Evolutionary conservation across 768 basidiomycete genomes (phyloP), one percentile per base, ranked within the genome.

Genomic region (Gelatoporia subvermispora): DNA sequence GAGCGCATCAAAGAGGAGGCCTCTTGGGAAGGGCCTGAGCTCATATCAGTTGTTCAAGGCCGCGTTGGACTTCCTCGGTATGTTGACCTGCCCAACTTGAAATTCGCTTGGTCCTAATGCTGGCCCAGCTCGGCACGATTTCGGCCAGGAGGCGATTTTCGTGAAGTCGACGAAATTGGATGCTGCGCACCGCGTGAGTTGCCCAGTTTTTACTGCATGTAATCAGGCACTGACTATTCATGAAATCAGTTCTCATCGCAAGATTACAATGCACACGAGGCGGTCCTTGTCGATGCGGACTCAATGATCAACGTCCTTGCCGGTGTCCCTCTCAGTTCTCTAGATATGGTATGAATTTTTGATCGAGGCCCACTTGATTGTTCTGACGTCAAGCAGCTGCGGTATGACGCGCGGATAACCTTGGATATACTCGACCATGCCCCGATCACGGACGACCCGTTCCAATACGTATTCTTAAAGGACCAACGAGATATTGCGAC

Each of bases 11-110:
- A 72, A 69, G 45, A 71, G 81, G 46, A 81, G 74, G 59, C 76
- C 82, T 0, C 60, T 94, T 2, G 94, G 91, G 4, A 79, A 76
- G 48, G 88, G 92, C 2, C 62, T 97, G 56, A 93, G 90, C 52
- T 88, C 89, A 18, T 96, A 95, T 67, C 93, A 94, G 61, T 72
- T 95, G 23, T 86, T 97, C 65, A 80, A 86, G 56, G 91, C 88
- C 28, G 84, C 81, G 1, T 68, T 95, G 55, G 89, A 93, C 62
- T 85, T 93, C 59, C 63, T 97, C 20, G 79, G 93, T 93, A 60
- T 54, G 84, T 61, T 2, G 22, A n/a, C 43, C 8, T 4, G 9
- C 35, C 8, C 5, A 2, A 8, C 18, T 31, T 0, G 24, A 18
- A 18, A 21, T 3, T 25, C 8, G 23, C 17, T 20, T 46, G 13